These are phyloP conservation scores for Solanum dulcamara DNA, from an alignment of 257 asterid species.

Conservation along the genomic window DNA sequence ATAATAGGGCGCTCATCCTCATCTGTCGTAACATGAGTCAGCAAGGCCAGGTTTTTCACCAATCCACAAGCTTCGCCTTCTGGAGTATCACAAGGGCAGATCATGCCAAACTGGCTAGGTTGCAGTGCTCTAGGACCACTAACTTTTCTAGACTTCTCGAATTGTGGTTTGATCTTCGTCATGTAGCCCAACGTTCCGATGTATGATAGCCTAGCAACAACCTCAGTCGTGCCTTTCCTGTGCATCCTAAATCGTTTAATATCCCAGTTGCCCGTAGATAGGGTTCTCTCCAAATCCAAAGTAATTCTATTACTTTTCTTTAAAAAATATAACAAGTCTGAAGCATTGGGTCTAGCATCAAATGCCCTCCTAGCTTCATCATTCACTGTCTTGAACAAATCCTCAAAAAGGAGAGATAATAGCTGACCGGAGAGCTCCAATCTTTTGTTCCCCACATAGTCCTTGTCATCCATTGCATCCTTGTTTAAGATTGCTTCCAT, in stretches of 20 bases:
- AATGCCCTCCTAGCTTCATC: conserved; percentile 34
- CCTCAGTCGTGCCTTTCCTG: conserved; percentile 94
- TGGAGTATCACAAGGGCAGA: conserved; percentile 98
- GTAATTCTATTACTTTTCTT: conserved; percentile 26
- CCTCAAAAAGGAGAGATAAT: conserved; percentile 86
- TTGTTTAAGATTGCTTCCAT: conserved; percentile 89
- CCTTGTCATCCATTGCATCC: conserved; percentile 98
- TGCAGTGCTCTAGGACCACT: conserved; percentile 98
- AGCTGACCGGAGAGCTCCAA: conserved; percentile 92
- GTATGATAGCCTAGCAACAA: conserved; percentile 64
- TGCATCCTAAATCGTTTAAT: conserved; percentile 82
- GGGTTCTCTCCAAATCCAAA: conserved; percentile 59
- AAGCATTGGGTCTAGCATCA: conserved; percentile 34
- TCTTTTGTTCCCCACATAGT: conserved; percentile 94
- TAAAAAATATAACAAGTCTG: conserved; percentile 36
- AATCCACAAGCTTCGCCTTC: conserved; percentile 98
- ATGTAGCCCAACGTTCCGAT: conserved; percentile 72
- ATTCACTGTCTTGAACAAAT: conserved; percentile 82
- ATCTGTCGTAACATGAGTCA: conserved; percentile 98
- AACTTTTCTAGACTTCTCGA: conserved; percentile 92
- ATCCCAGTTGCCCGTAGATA: conserved; percentile 91
- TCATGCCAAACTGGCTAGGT: conserved; percentile 99
- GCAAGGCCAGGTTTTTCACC: conserved; percentile 90
- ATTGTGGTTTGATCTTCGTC: conserved; percentile 85
- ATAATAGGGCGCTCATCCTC: conserved; percentile 77